phyloP scores from a whole-genome alignment of 768 basidiomycete genomes.

The Trichaptum fuscoviolaceum region DNA sequence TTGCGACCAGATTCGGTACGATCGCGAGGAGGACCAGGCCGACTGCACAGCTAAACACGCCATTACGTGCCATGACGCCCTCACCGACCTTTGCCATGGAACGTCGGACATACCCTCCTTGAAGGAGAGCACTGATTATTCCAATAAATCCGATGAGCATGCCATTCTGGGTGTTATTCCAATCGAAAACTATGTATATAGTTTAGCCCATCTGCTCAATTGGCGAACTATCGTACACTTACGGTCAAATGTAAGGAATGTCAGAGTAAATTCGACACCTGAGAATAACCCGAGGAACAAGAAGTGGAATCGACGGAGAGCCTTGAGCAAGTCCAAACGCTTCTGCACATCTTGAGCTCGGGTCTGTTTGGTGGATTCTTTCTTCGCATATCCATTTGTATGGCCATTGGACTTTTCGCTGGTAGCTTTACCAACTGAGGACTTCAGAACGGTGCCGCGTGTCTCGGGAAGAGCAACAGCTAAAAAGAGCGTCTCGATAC shows the following conservation, averaged over 20 bases:
- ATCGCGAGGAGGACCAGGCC: slow-evolving; percentile 68
- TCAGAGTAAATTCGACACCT: slow-evolving; percentile 94
- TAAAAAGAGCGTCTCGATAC: slow-evolving; percentile 78
- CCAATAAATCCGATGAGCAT: slow-evolving; percentile 83
- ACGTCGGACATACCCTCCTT: slow-evolving; percentile 92
- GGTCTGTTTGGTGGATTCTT: slow-evolving; percentile 18
- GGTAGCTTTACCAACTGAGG: slow-evolving; percentile 16
- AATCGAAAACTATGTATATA: slow-evolving; percentile 63
- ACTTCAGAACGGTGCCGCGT: slow-evolving; percentile 35
- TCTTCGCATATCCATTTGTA: slow-evolving; percentile 11
- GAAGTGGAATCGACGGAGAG: slow-evolving; percentile 69
- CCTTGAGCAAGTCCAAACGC: slow-evolving; percentile 51
- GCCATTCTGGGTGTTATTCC: slow-evolving; percentile 87
- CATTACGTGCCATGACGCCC: slow-evolving; percentile 76
- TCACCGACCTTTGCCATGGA: slow-evolving; percentile 72
- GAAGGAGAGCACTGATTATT: slow-evolving; percentile 81
- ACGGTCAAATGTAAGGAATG: slow-evolving; percentile 90
- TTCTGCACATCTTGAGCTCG: slow-evolving; percentile 28
- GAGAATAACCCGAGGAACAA: slow-evolving; percentile 88
- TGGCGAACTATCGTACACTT: slow-evolving; percentile 26
- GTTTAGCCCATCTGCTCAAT: not conserved
- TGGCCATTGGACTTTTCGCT: slow-evolving; percentile 16
- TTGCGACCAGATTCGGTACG: slow-evolving; percentile 53
- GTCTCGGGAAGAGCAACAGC: slow-evolving; percentile 81
- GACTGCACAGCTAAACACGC: slow-evolving; percentile 66